These are phyloP conservation scores for Calophaca sinica DNA, from an alignment of 306 rosid genomes.

Conservation along the genomic window DNA sequence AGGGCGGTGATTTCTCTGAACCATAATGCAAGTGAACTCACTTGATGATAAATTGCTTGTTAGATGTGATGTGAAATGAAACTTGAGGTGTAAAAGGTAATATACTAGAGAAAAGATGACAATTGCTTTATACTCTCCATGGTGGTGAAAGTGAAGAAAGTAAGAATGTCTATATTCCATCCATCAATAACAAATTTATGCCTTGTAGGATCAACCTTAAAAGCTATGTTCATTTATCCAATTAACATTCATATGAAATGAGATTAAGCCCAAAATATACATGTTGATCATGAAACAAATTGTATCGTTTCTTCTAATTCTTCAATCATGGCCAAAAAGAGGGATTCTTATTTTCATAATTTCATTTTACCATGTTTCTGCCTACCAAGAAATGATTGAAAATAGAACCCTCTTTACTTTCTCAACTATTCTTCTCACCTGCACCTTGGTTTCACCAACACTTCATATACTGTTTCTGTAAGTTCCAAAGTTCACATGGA, in stretches of 20 bases:
- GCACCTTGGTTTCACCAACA: too few species aligned
- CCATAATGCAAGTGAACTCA: slow-evolving; percentile 18
- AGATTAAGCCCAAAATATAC: slow-evolving; percentile 1
- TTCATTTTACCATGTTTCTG: too few species aligned
- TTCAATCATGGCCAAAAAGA: background rate
- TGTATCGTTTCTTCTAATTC: slow-evolving; percentile 2
- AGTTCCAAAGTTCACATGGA: background rate
- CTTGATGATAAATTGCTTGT: background rate
- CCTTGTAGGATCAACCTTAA: background rate
- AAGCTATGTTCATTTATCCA: background rate
- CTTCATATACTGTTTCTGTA: background rate
- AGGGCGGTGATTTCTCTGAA: slow-evolving; percentile 3
- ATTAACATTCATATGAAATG: background rate
- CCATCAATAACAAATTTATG: slow-evolving; percentile 13
- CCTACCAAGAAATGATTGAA: too few species aligned
- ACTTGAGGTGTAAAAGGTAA: background rate
- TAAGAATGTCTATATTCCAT: background rate
- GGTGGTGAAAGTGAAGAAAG: slow-evolving; percentile 7
- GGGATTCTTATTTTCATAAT: background rate
- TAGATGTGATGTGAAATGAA: background rate
- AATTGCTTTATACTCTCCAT: background rate
- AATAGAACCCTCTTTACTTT: too few species aligned
- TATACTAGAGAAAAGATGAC: background rate
- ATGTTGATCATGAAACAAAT: background rate
- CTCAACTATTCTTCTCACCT: too few species aligned